Conservation (phyloP, 768 basidiomycete genomes). For the Agaricus subrufescens region DNA sequence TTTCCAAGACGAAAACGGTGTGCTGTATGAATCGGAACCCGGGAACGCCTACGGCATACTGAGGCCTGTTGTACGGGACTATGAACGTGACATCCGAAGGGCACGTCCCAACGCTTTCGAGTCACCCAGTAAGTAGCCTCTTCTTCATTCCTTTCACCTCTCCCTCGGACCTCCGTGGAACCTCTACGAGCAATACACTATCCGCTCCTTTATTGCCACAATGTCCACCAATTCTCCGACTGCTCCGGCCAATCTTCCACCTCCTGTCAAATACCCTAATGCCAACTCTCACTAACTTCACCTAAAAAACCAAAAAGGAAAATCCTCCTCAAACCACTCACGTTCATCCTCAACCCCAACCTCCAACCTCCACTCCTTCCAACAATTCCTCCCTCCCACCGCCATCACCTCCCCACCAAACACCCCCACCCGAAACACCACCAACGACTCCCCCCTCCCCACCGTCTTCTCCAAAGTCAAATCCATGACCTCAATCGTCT, state of each 20-base stretch:
- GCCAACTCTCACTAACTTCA: no score
- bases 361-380: background rate
- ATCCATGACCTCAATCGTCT: background rate
- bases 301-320: background rate
- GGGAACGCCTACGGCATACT: conserved; percentile 42
- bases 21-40: conserved; percentile 38
- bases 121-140: background rate
- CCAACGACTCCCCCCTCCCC: background rate
- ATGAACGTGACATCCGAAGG: conserved; percentile 2
- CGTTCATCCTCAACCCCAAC: background rate
- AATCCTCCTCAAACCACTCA: background rate
- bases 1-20: conserved; percentile 41
- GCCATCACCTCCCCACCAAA: conserved; percentile 1
- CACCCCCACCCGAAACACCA: background rate
- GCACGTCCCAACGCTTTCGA: background rate
- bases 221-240: no score
- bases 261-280: no score
- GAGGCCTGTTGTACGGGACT: conserved; percentile 23
- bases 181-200: background rate
- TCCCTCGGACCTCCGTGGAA: background rate
- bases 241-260: no score
- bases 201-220: no score
- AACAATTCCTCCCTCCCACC: conserved; percentile 1
- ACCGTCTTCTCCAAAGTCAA: conserved; percentile 1
- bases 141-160: background rate